A percentile compares a stretch with the other conserved stretches of the same genome.
Conservation (phyloP, 331 rosid genomes). For the Malus hybrid region DNA sequence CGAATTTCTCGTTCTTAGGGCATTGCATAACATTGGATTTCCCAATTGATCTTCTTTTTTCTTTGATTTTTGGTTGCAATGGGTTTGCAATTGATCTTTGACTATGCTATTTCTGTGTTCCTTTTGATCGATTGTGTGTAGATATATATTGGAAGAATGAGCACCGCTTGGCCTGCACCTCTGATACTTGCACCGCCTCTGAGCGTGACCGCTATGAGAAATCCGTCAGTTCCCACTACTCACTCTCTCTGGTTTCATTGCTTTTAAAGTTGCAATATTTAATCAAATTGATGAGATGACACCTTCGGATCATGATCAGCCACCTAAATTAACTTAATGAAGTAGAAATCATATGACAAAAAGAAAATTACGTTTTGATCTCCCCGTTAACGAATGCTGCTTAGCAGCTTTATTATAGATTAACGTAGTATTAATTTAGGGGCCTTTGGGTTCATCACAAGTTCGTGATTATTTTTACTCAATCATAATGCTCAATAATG, state of each 20-base stretch:
- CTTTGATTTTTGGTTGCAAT: background rate
- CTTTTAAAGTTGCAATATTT: background rate
- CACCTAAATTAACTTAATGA: background rate
- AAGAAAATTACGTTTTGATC: background rate
- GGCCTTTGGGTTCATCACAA: background rate
- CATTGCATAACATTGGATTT: background rate
- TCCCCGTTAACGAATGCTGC: background rate
- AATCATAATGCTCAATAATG: background rate
- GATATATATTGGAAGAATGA: constrained; percentile 97
- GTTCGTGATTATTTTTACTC: background rate
- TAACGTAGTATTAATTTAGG: too few relatives aligned
- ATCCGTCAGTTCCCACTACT: constrained; percentile 50
- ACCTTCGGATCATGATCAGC: background rate
- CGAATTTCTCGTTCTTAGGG: background rate
- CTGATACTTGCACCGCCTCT: constrained; percentile 83
- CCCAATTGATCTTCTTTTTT: background rate
- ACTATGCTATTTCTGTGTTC: background rate
- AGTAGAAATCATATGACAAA: background rate
- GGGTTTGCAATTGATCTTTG: background rate
- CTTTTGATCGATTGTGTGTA: constrained; percentile 14
- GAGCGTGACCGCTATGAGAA: constrained; percentile 96
- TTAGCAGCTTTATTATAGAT: background rate
- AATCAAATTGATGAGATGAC: background rate
- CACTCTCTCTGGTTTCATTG: background rate
- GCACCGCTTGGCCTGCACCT: constrained; percentile 77